Base-by-base conservation (phyloP, 2,329 filamentous ascomycete genomes). In the Colletotrichum godetiae region DNA sequence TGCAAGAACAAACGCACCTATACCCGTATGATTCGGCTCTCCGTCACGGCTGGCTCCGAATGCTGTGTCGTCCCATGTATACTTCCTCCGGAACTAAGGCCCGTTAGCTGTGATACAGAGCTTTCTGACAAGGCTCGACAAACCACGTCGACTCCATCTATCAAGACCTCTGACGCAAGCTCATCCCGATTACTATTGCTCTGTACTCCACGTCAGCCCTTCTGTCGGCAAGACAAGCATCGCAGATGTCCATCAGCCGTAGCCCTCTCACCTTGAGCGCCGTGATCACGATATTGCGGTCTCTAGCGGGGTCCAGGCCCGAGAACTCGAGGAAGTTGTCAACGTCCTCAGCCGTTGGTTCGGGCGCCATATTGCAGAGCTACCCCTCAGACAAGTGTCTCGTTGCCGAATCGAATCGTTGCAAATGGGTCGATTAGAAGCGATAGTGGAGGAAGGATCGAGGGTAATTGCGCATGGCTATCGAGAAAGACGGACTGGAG, bases 11-110 rank as follows among this genome's bases (percentile, higher is more conserved):
- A 75, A 75, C 85, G 76, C 78, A 89, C 88, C 84, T 74, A 86
- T 86, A 55, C 84, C 85, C 52, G 84, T 62, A 31, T 80, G 82
- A 55, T 86, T 84, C 2, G 75, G 76, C n/a, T 79, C 80, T 42
- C 88, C 88, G 63, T 92, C 88, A 66, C 89, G 84, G 75, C 87
- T 88, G 52, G 85, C 85, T 5, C 80, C 79, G 73, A 91, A 92
- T 56, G 85, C 83, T 35, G 79, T 81, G 66, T 92, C 89, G 73
- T 91, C 86, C 89, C 89, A 92, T 33, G 80, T 81, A 75, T 90
- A 89, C 78, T 87, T 84, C 65, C 80, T 79, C 56, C 80, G 82
- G 72, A 88, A 88, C 86, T 88, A 72, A 15, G 37, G 5, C 58
- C 46, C 58, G 65, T 65, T 52, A 74, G 68, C 52, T 67, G 63